These are phyloP conservation scores for Neurospora sp. DNA, from an alignment of 495 filamentous ascomycete species.

Conservation along the genomic window DNA sequence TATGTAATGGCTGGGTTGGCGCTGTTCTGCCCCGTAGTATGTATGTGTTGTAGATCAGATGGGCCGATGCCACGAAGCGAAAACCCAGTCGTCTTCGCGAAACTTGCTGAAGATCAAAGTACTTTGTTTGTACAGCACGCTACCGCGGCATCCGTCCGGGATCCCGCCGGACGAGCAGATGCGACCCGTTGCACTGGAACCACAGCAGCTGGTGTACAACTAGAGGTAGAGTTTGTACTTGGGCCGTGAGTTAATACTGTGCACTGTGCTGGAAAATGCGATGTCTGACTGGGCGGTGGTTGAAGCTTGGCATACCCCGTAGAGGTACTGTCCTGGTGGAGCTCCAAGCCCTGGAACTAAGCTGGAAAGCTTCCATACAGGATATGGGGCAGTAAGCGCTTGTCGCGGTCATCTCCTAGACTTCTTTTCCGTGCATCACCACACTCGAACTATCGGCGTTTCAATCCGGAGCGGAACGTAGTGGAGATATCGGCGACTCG, in stretches of 20 bases:
- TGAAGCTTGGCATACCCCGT: neutral
- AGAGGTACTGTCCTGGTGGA: neutral
- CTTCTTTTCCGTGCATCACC: neutral
- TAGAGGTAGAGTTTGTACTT: neutral
- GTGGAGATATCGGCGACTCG: neutral
- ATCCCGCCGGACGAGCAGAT: neutral
- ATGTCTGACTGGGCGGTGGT: neutral
- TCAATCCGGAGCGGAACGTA: neutral
- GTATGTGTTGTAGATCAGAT: neutral
- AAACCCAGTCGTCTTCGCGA: neutral
- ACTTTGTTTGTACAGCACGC: neutral
- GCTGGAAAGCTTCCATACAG: neutral
- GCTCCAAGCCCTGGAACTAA: neutral
- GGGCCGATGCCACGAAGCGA: neutral
- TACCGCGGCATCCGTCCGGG: neutral
- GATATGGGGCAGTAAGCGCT: neutral
- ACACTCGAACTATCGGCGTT: neutral
- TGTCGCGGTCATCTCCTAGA: neutral
- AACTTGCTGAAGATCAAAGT: neutral
- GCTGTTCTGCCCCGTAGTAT: neutral
- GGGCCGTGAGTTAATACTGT: neutral
- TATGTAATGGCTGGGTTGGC: neutral
- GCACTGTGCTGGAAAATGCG: neutral
- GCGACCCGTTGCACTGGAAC: neutral
- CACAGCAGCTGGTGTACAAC: neutral